A percentile compares a stretch with the other conserved stretches of the same genome.
Evolutionary conservation across 2,329 filamentous ascomycete genomes (phyloP).

Genomic region (Aureobasidium sp.): DNA sequence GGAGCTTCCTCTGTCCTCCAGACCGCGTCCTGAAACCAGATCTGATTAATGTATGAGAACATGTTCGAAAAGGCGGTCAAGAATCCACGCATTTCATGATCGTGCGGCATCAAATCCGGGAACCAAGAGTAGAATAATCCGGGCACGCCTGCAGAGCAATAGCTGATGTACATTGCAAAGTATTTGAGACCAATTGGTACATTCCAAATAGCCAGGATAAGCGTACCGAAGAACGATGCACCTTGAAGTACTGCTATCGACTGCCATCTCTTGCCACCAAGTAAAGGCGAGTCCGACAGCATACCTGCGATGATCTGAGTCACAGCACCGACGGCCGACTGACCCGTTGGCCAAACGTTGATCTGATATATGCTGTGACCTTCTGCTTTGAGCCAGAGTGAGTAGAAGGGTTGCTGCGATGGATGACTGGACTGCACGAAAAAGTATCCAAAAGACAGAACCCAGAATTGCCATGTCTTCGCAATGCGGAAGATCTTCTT

Average conservation of each 20-base stretch:
- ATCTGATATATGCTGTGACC: constrained; percentile 5
- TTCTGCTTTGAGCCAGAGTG: constrained; percentile 50
- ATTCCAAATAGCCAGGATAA: constrained; percentile 51
- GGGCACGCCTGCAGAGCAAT: constrained; percentile 46
- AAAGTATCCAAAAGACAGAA: constrained; percentile 44
- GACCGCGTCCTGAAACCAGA: constrained; percentile 51
- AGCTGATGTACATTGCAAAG: constrained; percentile 48
- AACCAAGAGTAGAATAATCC: constrained; percentile 41
- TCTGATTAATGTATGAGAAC: constrained; percentile 31
- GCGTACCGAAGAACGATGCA: constrained; percentile 45
- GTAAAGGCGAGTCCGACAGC: constrained; percentile 15
- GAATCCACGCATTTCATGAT: constrained; percentile 48
- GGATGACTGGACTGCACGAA: constrained; percentile 52
- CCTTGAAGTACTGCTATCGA: constrained; percentile 5
- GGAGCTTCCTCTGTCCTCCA: constrained; percentile 44
- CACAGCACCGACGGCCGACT: constrained; percentile 50
- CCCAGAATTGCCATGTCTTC: constrained; percentile 44
- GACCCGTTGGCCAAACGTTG: constrained; percentile 17
- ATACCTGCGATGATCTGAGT: constrained; percentile 27
- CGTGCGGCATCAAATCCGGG: constrained; percentile 32
- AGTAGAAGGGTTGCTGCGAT: constrained; percentile 37
- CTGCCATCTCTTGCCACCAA: constrained; percentile 14
- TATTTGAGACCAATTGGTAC: constrained; percentile 49
- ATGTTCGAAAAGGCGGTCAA: constrained; percentile 27
- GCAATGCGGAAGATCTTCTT: constrained; percentile 29